A percentile compares a stretch with the other conserved stretches of the same genome.
phyloP scores from a whole-genome alignment of 345 rosid genomes.

The Kandelia obovata region DNA sequence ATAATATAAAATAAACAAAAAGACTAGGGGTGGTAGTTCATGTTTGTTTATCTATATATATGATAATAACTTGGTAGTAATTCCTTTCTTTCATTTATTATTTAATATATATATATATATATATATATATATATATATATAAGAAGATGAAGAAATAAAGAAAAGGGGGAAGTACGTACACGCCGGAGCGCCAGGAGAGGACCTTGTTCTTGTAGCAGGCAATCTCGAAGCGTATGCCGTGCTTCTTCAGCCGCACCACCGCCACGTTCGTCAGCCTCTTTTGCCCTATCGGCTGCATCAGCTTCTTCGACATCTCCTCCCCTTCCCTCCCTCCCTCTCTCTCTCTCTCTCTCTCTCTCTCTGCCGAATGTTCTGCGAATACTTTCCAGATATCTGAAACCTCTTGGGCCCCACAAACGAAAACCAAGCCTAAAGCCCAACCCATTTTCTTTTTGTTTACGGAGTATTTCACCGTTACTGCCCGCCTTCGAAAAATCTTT shows the following conservation, averaged over 20 bases:
- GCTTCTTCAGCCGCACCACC: conserved; percentile 83
- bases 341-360: not conserved
- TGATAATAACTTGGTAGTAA: not conserved
- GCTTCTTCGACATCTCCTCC: conserved; percentile 59
- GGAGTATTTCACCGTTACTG: too few relatives aligned
- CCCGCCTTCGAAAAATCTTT: too few relatives aligned
- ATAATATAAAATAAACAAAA: not conserved
- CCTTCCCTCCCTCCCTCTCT: too few relatives aligned
- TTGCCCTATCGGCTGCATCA: conserved; percentile 88
- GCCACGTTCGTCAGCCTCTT: conserved; percentile 96
- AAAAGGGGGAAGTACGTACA: conserved; percentile 42
- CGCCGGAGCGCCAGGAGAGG: conserved; percentile 98
- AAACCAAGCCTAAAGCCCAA: too few relatives aligned
- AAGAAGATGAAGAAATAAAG: not conserved
- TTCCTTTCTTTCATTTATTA: too few relatives aligned
- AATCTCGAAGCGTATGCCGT: conserved; percentile 87
- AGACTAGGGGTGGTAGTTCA: too few relatives aligned
- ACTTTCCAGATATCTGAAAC: not conserved
- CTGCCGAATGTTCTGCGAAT: not conserved
- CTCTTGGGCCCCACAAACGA: too few relatives aligned
- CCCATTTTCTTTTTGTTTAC: too few relatives aligned
- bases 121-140: too few relatives aligned
- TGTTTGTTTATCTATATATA: not conserved
- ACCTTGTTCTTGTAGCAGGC: conserved; percentile 98
- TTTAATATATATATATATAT: not conserved